phyloP scores from a whole-genome alignment of 495 filamentous ascomycete species.

The Rostrohypoxylon terebratum region DNA sequence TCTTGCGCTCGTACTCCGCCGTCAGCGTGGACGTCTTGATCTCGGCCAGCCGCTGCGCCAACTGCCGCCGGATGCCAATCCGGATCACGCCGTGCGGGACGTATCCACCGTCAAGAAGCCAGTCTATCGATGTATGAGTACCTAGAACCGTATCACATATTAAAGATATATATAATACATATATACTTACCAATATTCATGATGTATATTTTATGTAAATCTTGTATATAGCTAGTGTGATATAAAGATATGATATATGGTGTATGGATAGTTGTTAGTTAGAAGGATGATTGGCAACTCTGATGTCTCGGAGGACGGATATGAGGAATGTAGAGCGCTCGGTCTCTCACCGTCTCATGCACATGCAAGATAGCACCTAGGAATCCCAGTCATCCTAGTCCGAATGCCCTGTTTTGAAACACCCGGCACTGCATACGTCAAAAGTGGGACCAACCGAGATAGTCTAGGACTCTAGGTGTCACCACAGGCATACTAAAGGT shows the following conservation, averaged over 20 bases:
- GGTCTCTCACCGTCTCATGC: constrained; percentile 35
- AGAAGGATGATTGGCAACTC: constrained; percentile 20
- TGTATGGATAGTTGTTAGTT: not conserved
- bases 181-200: constrained; percentile 36
- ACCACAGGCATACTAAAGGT: not conserved
- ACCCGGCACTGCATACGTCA: constrained; percentile 14
- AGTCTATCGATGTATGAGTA: constrained; percentile 49
- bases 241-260: not conserved
- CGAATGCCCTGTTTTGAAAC: constrained; percentile 26
- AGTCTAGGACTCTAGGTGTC: constrained; percentile 29
- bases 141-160: not conserved
- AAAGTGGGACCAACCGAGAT: constrained; percentile 18
- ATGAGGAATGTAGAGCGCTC: not conserved
- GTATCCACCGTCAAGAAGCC: constrained; percentile 69
- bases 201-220: not conserved
- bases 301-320: not conserved
- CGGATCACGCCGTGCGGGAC: constrained; percentile 70
- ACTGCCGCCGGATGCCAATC: constrained; percentile 66
- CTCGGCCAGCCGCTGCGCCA: constrained; percentile 61
- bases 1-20: constrained; percentile 64
- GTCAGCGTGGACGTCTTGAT: constrained; percentile 61
- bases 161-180: constrained; percentile 6
- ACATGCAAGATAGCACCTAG: constrained; percentile 20
- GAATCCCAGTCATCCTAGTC: not conserved
- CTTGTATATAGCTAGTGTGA: not conserved